A percentile compares a stretch with the other conserved stretches of the same genome.
Conservation (phyloP, 768 basidiomycete species). For the Dentipellis fragilis region DNA sequence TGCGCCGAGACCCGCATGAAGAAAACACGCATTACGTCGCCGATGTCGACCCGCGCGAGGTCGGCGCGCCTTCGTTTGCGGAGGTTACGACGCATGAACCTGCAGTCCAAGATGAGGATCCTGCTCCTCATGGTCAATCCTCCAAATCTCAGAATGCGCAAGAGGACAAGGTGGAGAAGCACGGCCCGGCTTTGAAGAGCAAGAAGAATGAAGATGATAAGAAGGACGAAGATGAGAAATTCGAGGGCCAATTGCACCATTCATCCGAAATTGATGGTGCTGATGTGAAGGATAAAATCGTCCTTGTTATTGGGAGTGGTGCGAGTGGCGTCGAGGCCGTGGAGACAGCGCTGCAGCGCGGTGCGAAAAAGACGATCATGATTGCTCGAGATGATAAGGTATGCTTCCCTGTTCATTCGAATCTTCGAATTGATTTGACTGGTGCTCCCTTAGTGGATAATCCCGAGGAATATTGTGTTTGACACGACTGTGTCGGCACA, state of each 20-base stretch:
- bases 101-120: not conserved
- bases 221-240: conserved; percentile 20
- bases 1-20: no score
- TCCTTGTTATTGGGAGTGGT: conserved; percentile 41
- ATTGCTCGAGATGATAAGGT: conserved; percentile 32
- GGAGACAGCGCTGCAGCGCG: conserved; percentile 25
- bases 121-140: not conserved
- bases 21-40: no score
- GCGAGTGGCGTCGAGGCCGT: conserved; percentile 44
- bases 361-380: conserved; percentile 27
- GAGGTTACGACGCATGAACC: not conserved
- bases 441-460: conserved; percentile 29
- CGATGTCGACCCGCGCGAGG: not conserved
- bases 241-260: conserved; percentile 31
- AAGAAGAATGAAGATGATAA: conserved; percentile 2
- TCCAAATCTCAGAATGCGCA: not conserved
- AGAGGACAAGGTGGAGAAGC: not conserved
- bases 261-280: conserved; percentile 37
- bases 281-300: conserved; percentile 29
- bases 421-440: conserved; percentile 13
- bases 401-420: conserved; percentile 27
- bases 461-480: conserved; percentile 36
- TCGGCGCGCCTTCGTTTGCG: not conserved
- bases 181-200: conserved; percentile 2
- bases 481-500: conserved; percentile 39